Percentiles rank a stretch among this genome's conserved stretches.
phyloP scores from a whole-genome alignment of 2,329 filamentous ascomycete genomes.

The Capronia epimyces region DNA sequence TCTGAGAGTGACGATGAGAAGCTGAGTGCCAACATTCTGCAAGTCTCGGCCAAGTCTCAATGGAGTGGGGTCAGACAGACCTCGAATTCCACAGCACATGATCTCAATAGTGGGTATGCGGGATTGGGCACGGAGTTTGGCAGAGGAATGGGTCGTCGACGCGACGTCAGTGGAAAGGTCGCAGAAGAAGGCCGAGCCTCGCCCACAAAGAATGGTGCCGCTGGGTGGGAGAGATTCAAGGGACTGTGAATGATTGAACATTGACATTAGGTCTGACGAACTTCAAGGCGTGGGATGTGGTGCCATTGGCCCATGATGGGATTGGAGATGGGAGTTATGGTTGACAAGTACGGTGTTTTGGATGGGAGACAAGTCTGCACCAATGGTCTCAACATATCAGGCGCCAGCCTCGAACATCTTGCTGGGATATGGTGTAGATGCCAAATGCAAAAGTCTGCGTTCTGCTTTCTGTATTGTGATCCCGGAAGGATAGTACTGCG shows the following conservation, averaged over 20 bases:
- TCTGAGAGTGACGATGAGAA: constrained; percentile 16
- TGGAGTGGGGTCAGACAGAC: constrained; percentile 23
- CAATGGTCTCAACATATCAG: background rate
- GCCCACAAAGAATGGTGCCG: constrained; percentile 23
- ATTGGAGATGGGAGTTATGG: background rate
- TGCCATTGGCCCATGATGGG: background rate
- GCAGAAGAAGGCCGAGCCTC: constrained; percentile 42
- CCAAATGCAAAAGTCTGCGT: background rate
- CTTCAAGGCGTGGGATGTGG: background rate
- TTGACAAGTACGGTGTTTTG: background rate
- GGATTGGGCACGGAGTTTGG: constrained; percentile 29
- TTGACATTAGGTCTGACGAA: background rate
- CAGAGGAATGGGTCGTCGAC: constrained; percentile 40
- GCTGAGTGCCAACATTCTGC: constrained; percentile 12
- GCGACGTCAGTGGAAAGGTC: constrained; percentile 45
- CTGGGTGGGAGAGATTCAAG: constrained; percentile 45
- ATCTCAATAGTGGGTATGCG: constrained; percentile 27
- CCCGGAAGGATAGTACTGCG: no score
- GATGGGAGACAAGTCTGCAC: background rate
- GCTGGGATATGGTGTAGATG: background rate
- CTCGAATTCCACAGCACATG: constrained; percentile 27
- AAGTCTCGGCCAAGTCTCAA: constrained; percentile 26
- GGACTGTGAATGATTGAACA: constrained; percentile 37
- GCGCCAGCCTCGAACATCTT: background rate
- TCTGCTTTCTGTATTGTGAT: no score